A percentile compares a stretch with the other conserved stretches of the same genome.
phyloP scores from a whole-genome alignment of 306 rosid genomes.

The Sicyos baderoa region DNA sequence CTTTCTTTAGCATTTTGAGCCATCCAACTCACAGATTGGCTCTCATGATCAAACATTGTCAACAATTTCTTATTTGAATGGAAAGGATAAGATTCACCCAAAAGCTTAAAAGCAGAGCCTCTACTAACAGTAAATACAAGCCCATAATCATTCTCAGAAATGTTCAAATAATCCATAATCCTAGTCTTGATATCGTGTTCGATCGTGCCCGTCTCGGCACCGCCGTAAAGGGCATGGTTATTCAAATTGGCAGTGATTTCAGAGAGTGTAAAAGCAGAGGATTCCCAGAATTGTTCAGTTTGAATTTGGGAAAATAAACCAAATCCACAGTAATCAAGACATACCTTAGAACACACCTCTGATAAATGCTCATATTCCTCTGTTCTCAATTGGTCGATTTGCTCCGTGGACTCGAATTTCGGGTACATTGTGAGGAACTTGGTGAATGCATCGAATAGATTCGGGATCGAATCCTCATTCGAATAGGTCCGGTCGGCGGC shows the following conservation, averaged over 20 bases:
- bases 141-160: slow-evolving; percentile 86
- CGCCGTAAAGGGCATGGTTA: slow-evolving; percentile 90
- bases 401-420: slow-evolving; percentile 63
- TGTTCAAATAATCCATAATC: slow-evolving; percentile 87
- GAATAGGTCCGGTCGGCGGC: slow-evolving; percentile 68
- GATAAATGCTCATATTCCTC: slow-evolving; percentile 70
- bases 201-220: slow-evolving; percentile 73
- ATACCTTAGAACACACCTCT: slow-evolving; percentile 64
- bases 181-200: slow-evolving; percentile 77
- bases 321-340: slow-evolving; percentile 96
- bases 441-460: slow-evolving; percentile 56
- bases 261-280: slow-evolving; percentile 77
- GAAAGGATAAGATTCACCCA: slow-evolving; percentile 93
- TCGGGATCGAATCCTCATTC: slow-evolving; percentile 62
- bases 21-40: slow-evolving; percentile 97
- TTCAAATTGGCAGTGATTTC: slow-evolving; percentile 93
- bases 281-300: slow-evolving; percentile 79
- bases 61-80: slow-evolving; percentile 73
- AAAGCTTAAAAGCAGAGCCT: slow-evolving; percentile 87
- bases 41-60: slow-evolving; percentile 99
- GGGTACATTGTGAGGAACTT: slow-evolving; percentile 97
- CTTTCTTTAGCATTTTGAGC: slow-evolving; percentile 85
- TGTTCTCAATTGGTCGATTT: slow-evolving; percentile 76
- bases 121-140: slow-evolving; percentile 96
- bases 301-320: slow-evolving; percentile 81